Base-by-base conservation (phyloP, 1,139 yeast species). In the Debaryomyces sp. region DNA sequence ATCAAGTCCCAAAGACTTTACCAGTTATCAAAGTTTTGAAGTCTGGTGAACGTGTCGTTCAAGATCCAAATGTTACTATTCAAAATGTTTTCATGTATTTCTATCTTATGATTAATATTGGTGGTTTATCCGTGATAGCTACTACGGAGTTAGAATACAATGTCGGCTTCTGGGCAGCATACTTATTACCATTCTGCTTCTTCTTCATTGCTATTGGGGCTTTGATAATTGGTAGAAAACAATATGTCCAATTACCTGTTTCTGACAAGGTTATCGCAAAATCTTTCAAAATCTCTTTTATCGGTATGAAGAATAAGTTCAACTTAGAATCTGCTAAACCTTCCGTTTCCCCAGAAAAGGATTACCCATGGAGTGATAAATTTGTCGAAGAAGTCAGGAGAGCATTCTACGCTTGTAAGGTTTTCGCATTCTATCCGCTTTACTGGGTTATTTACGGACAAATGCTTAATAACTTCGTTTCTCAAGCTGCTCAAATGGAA, bases 361-460 rank as follows among this genome's bases (percentile, higher is more conserved):
- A 63, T 43, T 84, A 66, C 68, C 82, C 72, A 55, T 84, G 89
- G 89, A 61, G 71, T 46, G 87, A 83, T 58, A 66, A 71, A 49
- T 84, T 83, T 59, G 87, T 84, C 34, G 87, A 83, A 51, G 88
- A 84, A 66, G 83, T 84, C 43, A 65, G 66, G 50, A 78, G 87
- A 60, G 74, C 88, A 13, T 50, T 83, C 49, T 68, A 70, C 54
- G 88, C 86, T 32, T 84, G 89, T 73, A 80, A 80, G 63, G 87
- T 84, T 47, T 84, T 84, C 61, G 60, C 76, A 27, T 80, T 79
- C 67, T 83, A 75, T 67, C 88, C 88, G 30, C 68, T 84, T 45
- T 84, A 80, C 71, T 84, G 89, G 89, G 73, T 84, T 41, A 84
- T 80, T 32, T 84, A 84, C 63, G 85, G 85, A 27, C 88, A 84